Base-by-base conservation (phyloP, 805 yeast genomes). In the Alloascoidea africana region DNA sequence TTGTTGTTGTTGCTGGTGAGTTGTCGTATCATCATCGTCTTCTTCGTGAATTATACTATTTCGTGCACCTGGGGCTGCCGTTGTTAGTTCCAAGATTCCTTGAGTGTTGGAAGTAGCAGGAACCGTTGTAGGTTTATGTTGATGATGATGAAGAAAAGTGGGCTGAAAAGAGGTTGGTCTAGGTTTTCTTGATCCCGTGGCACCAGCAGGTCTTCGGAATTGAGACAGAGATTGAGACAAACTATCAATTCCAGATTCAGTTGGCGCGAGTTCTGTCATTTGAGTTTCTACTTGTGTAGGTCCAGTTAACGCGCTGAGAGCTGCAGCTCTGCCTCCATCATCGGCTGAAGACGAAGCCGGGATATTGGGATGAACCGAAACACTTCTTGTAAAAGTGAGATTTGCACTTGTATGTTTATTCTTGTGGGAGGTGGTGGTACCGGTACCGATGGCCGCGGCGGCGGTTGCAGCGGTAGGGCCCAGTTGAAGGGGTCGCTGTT, bases 81-180 rank as follows among this genome's bases (percentile, higher is more conserved):
- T n/a, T n/a, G n/a, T n/a, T n/a, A n/a, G n/a, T n/a, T n/a, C n/a
- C n/a, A n/a, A n/a, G n/a, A n/a, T n/a, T n/a, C n/a, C n/a, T n/a
- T 23, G 8, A 23, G n/a, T 23, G n/a, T 23, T 23, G n/a, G n/a
- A 23, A 23, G n/a, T 8, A 23, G 8, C 8, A 23, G 30, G 13
- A 23, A 8, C 30, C 8, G 30, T 23, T 23, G 8, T 8, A 8
- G 8, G 30, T 23, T 23, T 8, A 8, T 23, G 30, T 23, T n/a
- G n/a, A n/a, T n/a, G n/a, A n/a, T n/a, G n/a, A n/a, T n/a, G n/a
- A n/a, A n/a, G n/a, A n/a, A n/a, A n/a, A n/a, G n/a, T n/a, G 17
- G 58, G 58, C 50, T 57, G 62, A 50, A 47, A 58, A 5, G 60
- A 55, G 17, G 57, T 52, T 5, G 62, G 63, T 14, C 63, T 48